Evolutionary conservation across 179 eudicot species (phyloP), one percentile per base, ranked within the genome.

Genomic region (Amaranthus tricolor): DNA sequence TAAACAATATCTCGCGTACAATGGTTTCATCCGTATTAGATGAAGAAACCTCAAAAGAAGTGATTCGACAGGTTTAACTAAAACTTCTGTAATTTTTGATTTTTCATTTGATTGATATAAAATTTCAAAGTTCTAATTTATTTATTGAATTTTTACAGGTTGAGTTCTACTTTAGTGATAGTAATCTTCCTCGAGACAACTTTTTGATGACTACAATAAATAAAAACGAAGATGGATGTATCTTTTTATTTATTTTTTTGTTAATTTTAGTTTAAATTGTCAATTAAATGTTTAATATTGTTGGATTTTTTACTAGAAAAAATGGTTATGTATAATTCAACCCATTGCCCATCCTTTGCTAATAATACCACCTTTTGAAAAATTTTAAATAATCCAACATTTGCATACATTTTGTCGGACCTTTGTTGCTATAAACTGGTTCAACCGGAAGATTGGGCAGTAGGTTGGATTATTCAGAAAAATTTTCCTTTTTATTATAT

Each of bases 101-200:
- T 31, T 31, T 31, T 2, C 3, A 31, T 1, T 31, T 31, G 3
- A 31, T 31, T 31, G 40, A 31, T 31, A 31, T 31, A 21, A 16
- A 40, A 15, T 61, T 54, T 2, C 14, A 31, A 31, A 31, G 40
- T 31, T 2, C 3, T 0, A 6, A 40, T 19, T 54, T 52, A 64
- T 9, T n/a, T 1, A 15, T 54, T 19, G 0, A 52, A 11, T 16
- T 70, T 47, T 0, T 69, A 50, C 86, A 95, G 99, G 97, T 95
- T 50, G 99, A 95, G 85, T 95, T 95, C 74, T 95, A 95, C 70
- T 93, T 95, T 82, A 84, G 99, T 76, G 99, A 95, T 72, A 95
- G 99, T 77, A 95, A 95, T 79, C 95, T 95, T 55, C 97, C 99
- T 0, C 81, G 88, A 51, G 99, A 95, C 66, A 81, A 74, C 15